Evolutionary conservation across 768 basidiomycete species (phyloP), one percentile per base, ranked within the genome.

Genomic region (Naganishia vaughanmartiniae): DNA sequence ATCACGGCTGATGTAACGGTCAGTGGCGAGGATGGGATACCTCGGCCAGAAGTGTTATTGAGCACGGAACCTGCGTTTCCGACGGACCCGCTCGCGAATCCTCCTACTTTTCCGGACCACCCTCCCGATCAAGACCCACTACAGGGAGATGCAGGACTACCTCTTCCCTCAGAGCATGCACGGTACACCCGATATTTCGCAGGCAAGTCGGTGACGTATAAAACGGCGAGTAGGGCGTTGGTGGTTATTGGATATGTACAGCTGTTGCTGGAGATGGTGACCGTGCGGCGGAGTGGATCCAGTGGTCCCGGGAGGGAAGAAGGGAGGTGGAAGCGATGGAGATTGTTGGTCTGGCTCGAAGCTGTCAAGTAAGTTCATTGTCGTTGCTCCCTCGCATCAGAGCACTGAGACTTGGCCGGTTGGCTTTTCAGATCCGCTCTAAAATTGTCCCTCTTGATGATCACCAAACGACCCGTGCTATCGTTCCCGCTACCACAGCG

Each of bases 151-250:
- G 19, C 31, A 24, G n/a, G n/a, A 28, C 39, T 71, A n/a, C 76
- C 77, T 0, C 67, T 70, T 0, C 71, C 75, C 0, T 76, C 83
- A 86, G 73, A 78, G 54, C 95, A 97, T 81, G 86, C 91, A 36
- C 90, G 93, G 71, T 98, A 91, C 81, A 96, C 95, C 19, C 87
- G 87, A 68, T 90, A 90, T 55, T 98, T 91, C 91, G 85, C 87
- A 24, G 87, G 89, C 78, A 87, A 85, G 76, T 86, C 88, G 54
- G 65, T 76, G 9, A 79, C 84, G 19, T 98, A 97, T 83, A 89
- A 89, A 80, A 89, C 89, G 88, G 87, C 87, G 11, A 88, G 90
- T 28, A 84, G 92, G 54, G 77, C 85, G 1, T 85, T 97, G 7
- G 89, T 91, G 76, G 83, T 92, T 42, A 84, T 93, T 73, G 87